phyloP scores from a whole-genome alignment of 495 filamentous ascomycete species.

The Neurospora sp. region DNA sequence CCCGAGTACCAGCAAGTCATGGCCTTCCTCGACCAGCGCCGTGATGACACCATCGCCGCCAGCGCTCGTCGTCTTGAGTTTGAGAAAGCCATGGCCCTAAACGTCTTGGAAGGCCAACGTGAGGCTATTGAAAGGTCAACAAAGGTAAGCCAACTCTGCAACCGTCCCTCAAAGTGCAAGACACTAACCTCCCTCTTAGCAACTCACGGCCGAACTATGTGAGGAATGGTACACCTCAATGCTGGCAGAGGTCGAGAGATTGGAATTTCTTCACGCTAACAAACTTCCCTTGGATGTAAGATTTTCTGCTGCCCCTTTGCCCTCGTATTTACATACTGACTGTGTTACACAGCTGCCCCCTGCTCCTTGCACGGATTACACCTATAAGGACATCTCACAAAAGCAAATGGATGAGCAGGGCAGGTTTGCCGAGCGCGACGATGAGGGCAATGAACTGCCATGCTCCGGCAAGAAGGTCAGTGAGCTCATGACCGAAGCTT shows the following conservation, averaged over 20 bases:
- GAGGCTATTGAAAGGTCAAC: conserved; percentile 4
- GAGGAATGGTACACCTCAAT: conserved; percentile 29
- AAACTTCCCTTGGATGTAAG: conserved; percentile 31
- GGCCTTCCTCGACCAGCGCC: conserved; percentile 22
- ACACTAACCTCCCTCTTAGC: not conserved
- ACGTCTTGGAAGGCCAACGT: conserved; percentile 11
- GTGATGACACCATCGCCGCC: conserved; percentile 14
- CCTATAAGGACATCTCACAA: conserved; percentile 22
- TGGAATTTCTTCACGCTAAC: conserved; percentile 27
- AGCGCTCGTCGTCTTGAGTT: conserved; percentile 9
- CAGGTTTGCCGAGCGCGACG: conserved; percentile 17
- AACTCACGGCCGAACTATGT: conserved; percentile 13
- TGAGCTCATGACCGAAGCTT: conserved; percentile 15
- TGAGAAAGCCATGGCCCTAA: conserved; percentile 6
- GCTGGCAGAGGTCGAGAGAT: conserved; percentile 20
- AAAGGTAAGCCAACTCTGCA: conserved; percentile 9
- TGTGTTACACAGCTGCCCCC: conserved; percentile 21
- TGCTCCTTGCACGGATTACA: conserved; percentile 18
- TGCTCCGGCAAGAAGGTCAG: conserved; percentile 16
- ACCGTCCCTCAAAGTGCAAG: not conserved
- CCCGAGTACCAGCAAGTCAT: conserved; percentile 21
- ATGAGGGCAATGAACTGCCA: conserved; percentile 21
- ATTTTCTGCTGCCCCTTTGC: not conserved
- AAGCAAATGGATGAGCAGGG: conserved; percentile 22
- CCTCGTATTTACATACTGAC: conserved; percentile 2